Evolutionary conservation across 176 grass and related monocot species (phyloP).

Genomic region (Alopecurus myosuroides): DNA sequence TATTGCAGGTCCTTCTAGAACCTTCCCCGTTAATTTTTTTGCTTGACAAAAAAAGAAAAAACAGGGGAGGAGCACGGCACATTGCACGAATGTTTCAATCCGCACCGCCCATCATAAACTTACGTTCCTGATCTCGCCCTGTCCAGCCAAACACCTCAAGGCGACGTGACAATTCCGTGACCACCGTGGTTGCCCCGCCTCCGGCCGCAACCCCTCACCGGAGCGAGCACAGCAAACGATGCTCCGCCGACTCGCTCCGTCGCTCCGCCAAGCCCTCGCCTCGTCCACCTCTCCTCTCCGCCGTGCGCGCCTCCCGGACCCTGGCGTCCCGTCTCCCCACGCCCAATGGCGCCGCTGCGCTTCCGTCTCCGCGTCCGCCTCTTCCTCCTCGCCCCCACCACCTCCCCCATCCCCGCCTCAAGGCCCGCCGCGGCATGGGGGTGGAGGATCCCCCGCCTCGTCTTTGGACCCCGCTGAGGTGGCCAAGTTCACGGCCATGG

Average conservation of each 20-base stretch:
- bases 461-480: conserved; percentile 67
- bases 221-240: conserved; percentile 4
- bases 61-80: too few relatives aligned
- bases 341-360: conserved; percentile 16
- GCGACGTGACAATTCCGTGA: neutral
- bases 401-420: conserved; percentile 22
- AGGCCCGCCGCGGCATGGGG: neutral
- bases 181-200: neutral
- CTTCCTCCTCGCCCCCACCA: neutral
- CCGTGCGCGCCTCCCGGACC: neutral
- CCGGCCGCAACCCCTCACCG: neutral
- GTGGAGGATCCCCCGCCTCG: conserved; percentile 19
- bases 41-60: too few relatives aligned
- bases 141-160: neutral
- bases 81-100: neutral
- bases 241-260: conserved; percentile 24
- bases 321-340: neutral
- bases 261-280: conserved; percentile 22
- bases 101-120: neutral
- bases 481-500: conserved; percentile 76
- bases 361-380: conserved; percentile 14
- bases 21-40: too few relatives aligned
- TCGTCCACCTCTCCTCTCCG: neutral
- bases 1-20: too few relatives aligned
- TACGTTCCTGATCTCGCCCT: neutral